A percentile compares a stretch with the other conserved stretches of the same genome.
Evolutionary conservation across 225 moss, liverwort and hornwort species (phyloP).

Genomic region (Climacium dendroides): DNA sequence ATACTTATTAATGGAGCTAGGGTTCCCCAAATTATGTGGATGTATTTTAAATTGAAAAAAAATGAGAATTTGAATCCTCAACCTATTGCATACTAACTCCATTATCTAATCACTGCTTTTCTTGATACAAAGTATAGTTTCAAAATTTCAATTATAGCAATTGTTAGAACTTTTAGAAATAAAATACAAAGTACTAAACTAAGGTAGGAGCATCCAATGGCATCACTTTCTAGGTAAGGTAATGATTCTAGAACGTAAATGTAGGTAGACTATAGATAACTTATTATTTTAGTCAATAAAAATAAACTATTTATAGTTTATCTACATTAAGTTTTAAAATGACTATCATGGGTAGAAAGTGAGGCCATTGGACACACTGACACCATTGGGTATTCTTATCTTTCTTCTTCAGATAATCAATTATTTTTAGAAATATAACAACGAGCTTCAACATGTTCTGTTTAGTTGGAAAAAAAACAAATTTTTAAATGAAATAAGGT

Average conservation of each 20-base stretch:
- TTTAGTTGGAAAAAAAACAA: accelerated
- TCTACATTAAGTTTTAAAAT: no score
- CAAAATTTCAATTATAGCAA: neutral
- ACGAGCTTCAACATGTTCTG: accelerated
- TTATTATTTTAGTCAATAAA: no score
- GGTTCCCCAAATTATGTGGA: neutral
- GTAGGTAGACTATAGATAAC: no score
- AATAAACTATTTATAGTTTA: no score
- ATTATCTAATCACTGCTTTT: neutral
- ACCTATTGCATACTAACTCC: neutral
- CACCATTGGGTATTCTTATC: no score
- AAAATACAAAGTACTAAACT: neutral
- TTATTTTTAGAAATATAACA: neutral
- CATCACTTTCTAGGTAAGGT: no score
- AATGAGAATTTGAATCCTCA: neutral
- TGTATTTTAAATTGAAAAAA: neutral
- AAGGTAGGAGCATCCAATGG: no score
- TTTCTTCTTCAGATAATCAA: no score
- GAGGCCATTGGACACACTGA: no score
- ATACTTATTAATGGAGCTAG: neutral
- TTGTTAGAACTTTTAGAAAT: neutral
- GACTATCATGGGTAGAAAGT: no score
- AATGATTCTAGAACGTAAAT: no score
- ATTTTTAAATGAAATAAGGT: no score
- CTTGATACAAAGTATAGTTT: neutral